Evolutionary conservation across 1,284 basidiomycete genomes (phyloP).

Genomic region (Coniferiporia sulphurascens): DNA sequence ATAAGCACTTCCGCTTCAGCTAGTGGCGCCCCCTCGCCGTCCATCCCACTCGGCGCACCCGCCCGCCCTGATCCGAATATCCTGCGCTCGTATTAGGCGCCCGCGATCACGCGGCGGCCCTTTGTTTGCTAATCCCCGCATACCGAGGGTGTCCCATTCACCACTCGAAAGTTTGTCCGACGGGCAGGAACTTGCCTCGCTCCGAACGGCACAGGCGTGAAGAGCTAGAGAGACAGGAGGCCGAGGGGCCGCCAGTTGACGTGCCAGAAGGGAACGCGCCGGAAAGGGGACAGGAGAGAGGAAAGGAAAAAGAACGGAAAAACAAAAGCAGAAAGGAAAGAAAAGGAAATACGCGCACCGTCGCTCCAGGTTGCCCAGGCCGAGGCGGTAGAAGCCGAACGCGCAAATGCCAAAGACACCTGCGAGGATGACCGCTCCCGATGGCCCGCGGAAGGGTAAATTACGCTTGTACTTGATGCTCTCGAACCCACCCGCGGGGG

Average conservation of each 20-base stretch:
- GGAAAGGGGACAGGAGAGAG: background rate
- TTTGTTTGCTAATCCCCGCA: background rate
- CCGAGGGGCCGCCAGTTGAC: background rate
- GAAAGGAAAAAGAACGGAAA: background rate
- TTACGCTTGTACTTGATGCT: slow-evolving; percentile 94
- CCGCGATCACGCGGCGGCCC: slow-evolving; percentile 1
- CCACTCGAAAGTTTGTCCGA: too few species aligned
- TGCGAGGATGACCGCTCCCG: slow-evolving; percentile 82
- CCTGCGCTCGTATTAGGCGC: background rate
- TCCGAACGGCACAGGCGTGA: background rate
- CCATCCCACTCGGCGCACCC: too few species aligned
- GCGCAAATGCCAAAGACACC: slow-evolving; percentile 82
- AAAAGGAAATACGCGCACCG: slow-evolving; percentile 53
- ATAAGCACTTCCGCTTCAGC: too few species aligned
- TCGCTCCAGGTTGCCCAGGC: slow-evolving; percentile 87
- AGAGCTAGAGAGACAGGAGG: background rate
- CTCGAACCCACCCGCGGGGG: slow-evolving; percentile 91
- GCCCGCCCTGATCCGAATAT: too few species aligned
- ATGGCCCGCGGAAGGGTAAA: slow-evolving; percentile 88
- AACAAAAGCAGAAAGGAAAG: too few species aligned
- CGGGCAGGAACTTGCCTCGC: background rate
- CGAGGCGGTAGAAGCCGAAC: slow-evolving; percentile 91
- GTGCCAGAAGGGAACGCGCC: slow-evolving; percentile 1
- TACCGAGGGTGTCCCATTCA: too few species aligned
- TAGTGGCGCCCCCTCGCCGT: too few species aligned